Base-by-base conservation (phyloP, 2,329 filamentous ascomycete genomes). In the Cladobotryum mycophilum region DNA sequence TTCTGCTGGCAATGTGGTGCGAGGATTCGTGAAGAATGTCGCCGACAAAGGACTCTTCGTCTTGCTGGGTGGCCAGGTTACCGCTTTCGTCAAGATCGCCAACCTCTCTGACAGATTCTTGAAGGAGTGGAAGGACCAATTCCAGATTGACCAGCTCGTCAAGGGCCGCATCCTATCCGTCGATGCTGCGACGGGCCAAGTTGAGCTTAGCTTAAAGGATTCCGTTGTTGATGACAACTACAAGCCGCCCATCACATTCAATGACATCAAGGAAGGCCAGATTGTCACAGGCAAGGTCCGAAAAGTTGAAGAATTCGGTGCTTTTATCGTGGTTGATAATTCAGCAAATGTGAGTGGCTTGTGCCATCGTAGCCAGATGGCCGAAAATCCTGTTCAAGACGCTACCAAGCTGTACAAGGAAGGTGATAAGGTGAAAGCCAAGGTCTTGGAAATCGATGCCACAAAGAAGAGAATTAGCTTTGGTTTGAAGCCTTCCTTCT, bases 71-170 rank as follows among this genome's bases (percentile, higher is more conserved):
- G 87, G 88, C 15, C 82, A 86, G 55, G 78, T 96, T 15, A 88
- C 87, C 45, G 91, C 85, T 1, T 86, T 91, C 61, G 87, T 96
- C 44, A 86, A 88, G 58, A 85, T 97, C 48, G 82, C 86, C 9
- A 91, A 97, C 65, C 77, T 99, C 13, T 96, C 91, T 0, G 93
- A 99, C 65, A 80, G 82, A 7, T 99, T 85, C 66, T 72, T 99
- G 61, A 97, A 97, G 69, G 89, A 97, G 54, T 99, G 93, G 93
- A 95, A 96, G 71, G 82, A 88, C 35, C 76, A 85, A 41, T 96
- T 92, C 70, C 84, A 93, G 61, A 73, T 92, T 44, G 89, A 95
- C 61, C 90, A 97, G 68, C 77, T 99, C 5, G 89, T 99, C 48
- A 89, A 86, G 68, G 93, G 90, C 47, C 89, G 92, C 56, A 77